These are phyloP conservation scores for Yamadazyma membranifaciens DNA, from an alignment of 1,139 yeast genomes.

Conservation along the genomic window DNA sequence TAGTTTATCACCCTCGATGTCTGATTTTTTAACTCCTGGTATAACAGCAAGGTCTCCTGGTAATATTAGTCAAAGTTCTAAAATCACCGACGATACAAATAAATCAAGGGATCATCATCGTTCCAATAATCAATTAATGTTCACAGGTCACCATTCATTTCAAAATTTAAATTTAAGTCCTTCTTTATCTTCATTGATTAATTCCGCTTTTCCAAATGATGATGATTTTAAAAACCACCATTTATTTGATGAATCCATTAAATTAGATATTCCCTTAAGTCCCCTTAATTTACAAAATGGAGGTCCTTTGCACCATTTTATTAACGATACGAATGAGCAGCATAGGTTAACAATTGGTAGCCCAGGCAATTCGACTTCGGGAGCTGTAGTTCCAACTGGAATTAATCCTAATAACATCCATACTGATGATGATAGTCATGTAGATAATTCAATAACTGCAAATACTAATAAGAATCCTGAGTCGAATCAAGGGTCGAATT, in stretches of 20 bases:
- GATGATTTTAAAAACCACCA: conserved; percentile 16
- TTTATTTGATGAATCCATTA: conserved; percentile 13
- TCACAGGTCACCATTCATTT: conserved; percentile 7
- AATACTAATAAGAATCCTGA: background rate
- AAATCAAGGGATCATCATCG: background rate
- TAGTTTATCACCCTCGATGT: conserved; percentile 20
- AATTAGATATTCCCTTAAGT: conserved; percentile 28
- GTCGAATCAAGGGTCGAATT: background rate
- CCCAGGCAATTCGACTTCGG: background rate
- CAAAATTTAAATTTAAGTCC: conserved; percentile 34
- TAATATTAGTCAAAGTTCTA: conserved; percentile 7
- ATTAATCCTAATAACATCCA: conserved; percentile 7
- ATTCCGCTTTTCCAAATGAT: conserved; percentile 40
- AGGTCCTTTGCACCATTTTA: conserved; percentile 12
- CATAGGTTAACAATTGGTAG: conserved; percentile 4
- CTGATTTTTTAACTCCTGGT: conserved; percentile 18
- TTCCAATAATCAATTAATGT: conserved; percentile 2
- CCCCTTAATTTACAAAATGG: conserved; percentile 27
- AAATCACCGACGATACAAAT: conserved; percentile 2
- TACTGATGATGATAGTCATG: background rate
- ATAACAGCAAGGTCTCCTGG: conserved; percentile 11
- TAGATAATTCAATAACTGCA: background rate
- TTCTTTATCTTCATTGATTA: conserved; percentile 43
- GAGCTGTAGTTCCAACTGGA: background rate
- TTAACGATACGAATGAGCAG: background rate